These are phyloP conservation scores for Tolypocladium guangdongense DNA, from an alignment of 2,329 filamentous ascomycete species.

Conservation along the genomic window DNA sequence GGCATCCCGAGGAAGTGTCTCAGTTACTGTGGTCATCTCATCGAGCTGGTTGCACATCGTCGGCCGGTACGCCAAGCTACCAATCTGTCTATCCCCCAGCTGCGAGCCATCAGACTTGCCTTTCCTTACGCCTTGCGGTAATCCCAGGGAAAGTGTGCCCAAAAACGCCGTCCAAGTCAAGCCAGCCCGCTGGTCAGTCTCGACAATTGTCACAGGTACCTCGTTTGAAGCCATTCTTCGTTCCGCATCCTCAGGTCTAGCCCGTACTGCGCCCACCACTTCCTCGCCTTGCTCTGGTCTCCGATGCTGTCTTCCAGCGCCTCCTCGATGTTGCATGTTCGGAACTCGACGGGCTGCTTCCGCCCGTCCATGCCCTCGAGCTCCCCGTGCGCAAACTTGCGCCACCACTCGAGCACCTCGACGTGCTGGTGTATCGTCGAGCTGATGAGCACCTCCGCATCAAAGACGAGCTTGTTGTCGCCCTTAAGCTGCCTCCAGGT, in stretches of 20 bases:
- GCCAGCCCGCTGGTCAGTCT: not conserved
- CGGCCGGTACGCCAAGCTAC: not conserved
- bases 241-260: slow-evolving; percentile 72
- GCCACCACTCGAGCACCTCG: slow-evolving; percentile 88
- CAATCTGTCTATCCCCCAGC: not conserved
- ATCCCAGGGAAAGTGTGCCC: not conserved
- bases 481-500: slow-evolving; percentile 67
- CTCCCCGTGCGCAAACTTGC: slow-evolving; percentile 49
- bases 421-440: slow-evolving; percentile 82
- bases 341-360: slow-evolving; percentile 71
- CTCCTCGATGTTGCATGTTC: slow-evolving; percentile 92
- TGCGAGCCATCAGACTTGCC: not conserved
- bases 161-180: not conserved
- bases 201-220: slow-evolving; percentile 44
- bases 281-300: slow-evolving; percentile 57
- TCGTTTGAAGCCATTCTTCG: slow-evolving; percentile 81
- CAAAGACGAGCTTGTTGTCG: slow-evolving; percentile 57
- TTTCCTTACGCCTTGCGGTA: not conserved
- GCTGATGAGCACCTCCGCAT: slow-evolving; percentile 72
- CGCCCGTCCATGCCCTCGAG: slow-evolving; percentile 42
- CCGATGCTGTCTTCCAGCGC: slow-evolving; percentile 79
- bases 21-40: not conserved
- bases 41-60: not conserved
- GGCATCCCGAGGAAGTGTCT: not conserved
- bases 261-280: slow-evolving; percentile 83